Conservation (phyloP, 2,329 filamentous ascomycete genomes). For the Penicillium sp. region DNA sequence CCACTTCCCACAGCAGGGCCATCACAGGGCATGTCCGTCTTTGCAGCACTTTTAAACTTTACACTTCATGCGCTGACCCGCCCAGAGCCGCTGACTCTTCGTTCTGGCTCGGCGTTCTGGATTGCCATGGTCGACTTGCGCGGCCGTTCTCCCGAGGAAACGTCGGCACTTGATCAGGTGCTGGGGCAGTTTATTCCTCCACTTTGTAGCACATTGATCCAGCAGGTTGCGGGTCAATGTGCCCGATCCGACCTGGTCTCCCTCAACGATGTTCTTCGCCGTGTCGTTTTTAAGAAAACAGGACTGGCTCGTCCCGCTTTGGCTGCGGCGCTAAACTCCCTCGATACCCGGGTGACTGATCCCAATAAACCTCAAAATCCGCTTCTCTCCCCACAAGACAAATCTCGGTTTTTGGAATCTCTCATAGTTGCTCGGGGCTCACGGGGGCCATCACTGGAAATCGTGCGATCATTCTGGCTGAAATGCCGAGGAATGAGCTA, state of each 20-base stretch:
- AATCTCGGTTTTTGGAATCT: slow-evolving; percentile 39
- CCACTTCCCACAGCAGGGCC: slow-evolving; percentile 9
- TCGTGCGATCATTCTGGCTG: slow-evolving; percentile 42
- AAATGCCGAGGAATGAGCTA: slow-evolving; percentile 41
- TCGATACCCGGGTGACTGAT: slow-evolving; percentile 22
- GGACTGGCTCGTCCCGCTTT: slow-evolving; percentile 37
- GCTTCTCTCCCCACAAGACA: slow-evolving; percentile 31
- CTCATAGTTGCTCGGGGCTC: slow-evolving; percentile 37
- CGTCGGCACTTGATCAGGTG: slow-evolving; percentile 24
- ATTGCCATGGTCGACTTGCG: slow-evolving; percentile 36
- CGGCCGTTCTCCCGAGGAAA: slow-evolving; percentile 17
- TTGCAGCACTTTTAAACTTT: slow-evolving; percentile 37
- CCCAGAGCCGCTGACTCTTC: slow-evolving; percentile 44
- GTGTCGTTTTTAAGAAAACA: slow-evolving; percentile 40
- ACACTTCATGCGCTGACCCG: slow-evolving; percentile 38
- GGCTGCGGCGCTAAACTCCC: slow-evolving; percentile 31
- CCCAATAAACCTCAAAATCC: slow-evolving; percentile 17
- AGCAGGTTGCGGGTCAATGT: slow-evolving; percentile 40
- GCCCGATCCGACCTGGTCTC: slow-evolving; percentile 43
- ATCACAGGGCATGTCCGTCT: slow-evolving; percentile 24
- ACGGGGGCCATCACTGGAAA: slow-evolving; percentile 33
- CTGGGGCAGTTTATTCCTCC: slow-evolving; percentile 35
- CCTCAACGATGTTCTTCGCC: slow-evolving; percentile 39
- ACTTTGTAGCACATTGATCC: slow-evolving; percentile 38
- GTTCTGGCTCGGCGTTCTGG: slow-evolving; percentile 43